Conservation (phyloP, 176 grass and related monocot genomes). For the Otatea glauca region DNA sequence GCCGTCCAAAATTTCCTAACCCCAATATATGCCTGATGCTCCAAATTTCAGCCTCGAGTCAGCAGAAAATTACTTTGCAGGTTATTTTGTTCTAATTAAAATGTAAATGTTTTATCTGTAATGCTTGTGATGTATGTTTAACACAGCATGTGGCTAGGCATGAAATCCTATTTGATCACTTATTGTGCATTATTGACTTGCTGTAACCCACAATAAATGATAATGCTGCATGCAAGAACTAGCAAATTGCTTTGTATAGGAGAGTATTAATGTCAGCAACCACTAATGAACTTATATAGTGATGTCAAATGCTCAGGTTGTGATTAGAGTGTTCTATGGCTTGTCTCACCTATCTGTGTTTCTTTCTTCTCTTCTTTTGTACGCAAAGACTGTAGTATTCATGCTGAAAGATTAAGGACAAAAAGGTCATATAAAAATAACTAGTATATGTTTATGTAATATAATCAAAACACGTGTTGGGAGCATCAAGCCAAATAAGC, state of each 20-base stretch:
- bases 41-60: neutral
- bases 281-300: neutral
- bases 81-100: neutral
- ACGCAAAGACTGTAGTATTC: neutral
- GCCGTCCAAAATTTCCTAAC: neutral
- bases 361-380: neutral
- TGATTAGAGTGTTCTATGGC: neutral
- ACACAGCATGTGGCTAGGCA: neutral
- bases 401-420: neutral
- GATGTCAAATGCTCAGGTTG: neutral
- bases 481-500: neutral
- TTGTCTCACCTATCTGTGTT: neutral
- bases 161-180: constrained; percentile 11
- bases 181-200: neutral
- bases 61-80: neutral
- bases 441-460: neutral
- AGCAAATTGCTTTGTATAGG: neutral
- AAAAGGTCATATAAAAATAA: neutral
- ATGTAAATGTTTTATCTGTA: neutral
- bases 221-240: neutral
- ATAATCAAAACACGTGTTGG: neutral
- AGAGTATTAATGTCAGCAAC: neutral
- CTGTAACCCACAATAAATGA: neutral
- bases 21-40: neutral
- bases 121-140: constrained; percentile 4